phyloP scores from a whole-genome alignment of 768 basidiomycete species.

The Kwoniella mangroviensis region DNA sequence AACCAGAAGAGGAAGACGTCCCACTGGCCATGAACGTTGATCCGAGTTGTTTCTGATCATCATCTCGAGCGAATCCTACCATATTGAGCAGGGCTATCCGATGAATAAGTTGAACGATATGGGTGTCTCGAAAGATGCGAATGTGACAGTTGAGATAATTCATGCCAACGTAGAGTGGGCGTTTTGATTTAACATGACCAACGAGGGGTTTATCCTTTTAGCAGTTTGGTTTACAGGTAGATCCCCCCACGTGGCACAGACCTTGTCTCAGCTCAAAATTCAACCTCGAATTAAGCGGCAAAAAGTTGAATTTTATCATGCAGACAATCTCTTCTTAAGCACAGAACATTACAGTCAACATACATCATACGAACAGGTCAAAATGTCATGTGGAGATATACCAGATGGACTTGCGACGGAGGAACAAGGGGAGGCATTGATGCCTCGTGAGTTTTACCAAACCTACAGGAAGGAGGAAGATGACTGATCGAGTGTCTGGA shows the following conservation, averaged over 20 bases:
- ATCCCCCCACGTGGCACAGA: too few relatives aligned
- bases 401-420: constrained; percentile 34
- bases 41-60: neutral
- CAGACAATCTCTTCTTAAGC: neutral
- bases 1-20: too few relatives aligned
- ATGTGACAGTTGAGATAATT: too few relatives aligned
- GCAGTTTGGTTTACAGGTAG: neutral
- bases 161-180: too few relatives aligned
- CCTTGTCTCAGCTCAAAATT: neutral
- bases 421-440: constrained; percentile 40
- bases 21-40: neutral
- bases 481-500: neutral
- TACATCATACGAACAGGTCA: neutral
- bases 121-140: too few relatives aligned
- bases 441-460: constrained; percentile 45
- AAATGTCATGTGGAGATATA: constrained; percentile 51
- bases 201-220: neutral
- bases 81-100: neutral
- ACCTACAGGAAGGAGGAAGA: neutral
- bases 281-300: neutral
- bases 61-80: neutral
- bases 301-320: constrained; percentile 2
- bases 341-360: too few relatives aligned
- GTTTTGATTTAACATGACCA: too few relatives aligned
- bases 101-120: too few relatives aligned